Percentiles rank a stretch among this genome's conserved stretches.
Evolutionary conservation across 73 alveolate genomes (phyloP).

Genomic region (Paramecium pentaurelia): DNA sequence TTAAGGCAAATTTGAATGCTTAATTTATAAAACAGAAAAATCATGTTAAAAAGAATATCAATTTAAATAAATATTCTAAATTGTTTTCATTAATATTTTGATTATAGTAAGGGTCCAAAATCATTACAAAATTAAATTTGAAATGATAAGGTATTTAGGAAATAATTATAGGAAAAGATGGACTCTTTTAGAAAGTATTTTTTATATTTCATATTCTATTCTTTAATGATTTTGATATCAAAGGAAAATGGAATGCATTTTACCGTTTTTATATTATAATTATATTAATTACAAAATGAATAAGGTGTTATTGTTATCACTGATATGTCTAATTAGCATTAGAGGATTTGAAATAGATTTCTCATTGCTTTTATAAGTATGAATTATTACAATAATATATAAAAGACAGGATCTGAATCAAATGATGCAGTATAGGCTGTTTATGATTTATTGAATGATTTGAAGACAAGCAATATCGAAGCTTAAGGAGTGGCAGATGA

Average conservation of each 20-base stretch:
- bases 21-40: background rate
- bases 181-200: background rate
- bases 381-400: background rate
- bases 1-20: background rate
- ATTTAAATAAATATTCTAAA: too few species aligned
- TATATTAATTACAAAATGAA: too few species aligned
- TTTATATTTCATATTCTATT: background rate
- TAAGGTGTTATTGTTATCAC: background rate
- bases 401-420: constrained; percentile 24
- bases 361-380: too few species aligned
- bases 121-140: background rate
- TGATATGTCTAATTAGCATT: background rate
- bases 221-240: background rate
- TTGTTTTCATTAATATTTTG: too few species aligned
- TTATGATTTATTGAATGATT: constrained; percentile 9
- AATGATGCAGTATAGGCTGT: constrained; percentile 31
- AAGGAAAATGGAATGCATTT: too few species aligned
- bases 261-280: too few species aligned
- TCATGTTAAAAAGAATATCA: background rate
- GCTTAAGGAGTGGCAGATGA: background rate
- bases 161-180: background rate
- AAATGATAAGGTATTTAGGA: background rate
- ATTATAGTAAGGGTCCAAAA: too few species aligned
- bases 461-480: background rate
- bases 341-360: background rate